Base-by-base conservation (phyloP, 495 filamentous ascomycete genomes). In the Stereocaulon alpinum region DNA sequence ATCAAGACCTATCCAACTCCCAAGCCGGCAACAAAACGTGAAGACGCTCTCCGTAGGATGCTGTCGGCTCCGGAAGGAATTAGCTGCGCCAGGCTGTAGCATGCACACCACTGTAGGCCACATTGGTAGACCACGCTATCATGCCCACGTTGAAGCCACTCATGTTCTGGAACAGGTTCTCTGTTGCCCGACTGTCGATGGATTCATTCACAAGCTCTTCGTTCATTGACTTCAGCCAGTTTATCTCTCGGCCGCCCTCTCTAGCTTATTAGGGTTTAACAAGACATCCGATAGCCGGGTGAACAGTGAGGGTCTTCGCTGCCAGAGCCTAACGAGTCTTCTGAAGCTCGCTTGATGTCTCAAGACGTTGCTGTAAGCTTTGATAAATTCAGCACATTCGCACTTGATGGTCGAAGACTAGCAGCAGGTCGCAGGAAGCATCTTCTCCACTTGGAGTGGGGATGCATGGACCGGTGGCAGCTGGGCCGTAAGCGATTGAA, bases 31-130 rank as follows among this genome's bases (percentile, higher is more conserved):
- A 62, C 56, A 5, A 30, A 72, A 0, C 64, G 32, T 7, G 57
- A 48, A 44, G 64, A 67, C 1, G 60, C 56, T 17, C 64, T 69
- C 71, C 71, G 72, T 20, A 72, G 56, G 24, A 63, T 27, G 18
- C 34, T 49, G 47, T 73, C 71, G 6, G 52, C 58, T 0, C 34
- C 2, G 0, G 70, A 55, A 1, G 71, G 70, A 72, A 74, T 2
- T 55, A 22, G 32, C 40, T 63, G 53, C 70, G 60, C 71, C 71
- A 74, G 0, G 62, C 66, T 10, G 66, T 24, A 40, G 68, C 34
- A 41, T 69, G 72, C 6, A 71, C 60, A 34, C 44, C 60, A 14
- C 60, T 54, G 34, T 66, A 69, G 2, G 63, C 20, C 4, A 72
- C 43, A 6, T 29, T 43, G 10, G 63, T 59, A 34, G 22, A 34